Percentiles rank a stretch among this genome's conserved stretches.
Evolutionary conservation across 139 green algal species (phyloP).

Genomic region (Chlorella sp.): DNA sequence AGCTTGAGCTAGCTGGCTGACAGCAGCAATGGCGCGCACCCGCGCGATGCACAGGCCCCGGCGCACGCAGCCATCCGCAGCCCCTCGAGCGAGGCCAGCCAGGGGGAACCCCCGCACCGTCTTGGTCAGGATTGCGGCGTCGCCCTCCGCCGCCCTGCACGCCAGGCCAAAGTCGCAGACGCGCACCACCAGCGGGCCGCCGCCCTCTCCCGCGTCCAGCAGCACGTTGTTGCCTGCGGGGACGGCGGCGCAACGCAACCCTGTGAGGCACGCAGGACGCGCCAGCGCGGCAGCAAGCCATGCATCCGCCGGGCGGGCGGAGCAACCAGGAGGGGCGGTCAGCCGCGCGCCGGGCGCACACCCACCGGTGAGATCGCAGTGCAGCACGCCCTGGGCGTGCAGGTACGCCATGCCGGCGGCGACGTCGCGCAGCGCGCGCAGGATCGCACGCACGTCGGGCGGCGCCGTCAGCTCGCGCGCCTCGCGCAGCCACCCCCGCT

Average conservation of each 20-base stretch:
- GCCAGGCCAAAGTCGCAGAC: conserved; percentile 77
- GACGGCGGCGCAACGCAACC: background rate
- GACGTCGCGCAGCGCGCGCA: conserved; percentile 39
- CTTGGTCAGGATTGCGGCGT: no score
- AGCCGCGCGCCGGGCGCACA: background rate
- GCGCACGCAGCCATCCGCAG: no score
- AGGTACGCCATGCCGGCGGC: conserved; percentile 48
- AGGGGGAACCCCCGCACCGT: no score
- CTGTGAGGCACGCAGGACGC: background rate
- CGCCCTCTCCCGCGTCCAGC: conserved; percentile 18
- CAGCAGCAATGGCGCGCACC: no score
- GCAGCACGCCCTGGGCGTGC: conserved; percentile 45
- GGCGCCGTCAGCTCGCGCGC: background rate
- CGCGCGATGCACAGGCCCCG: no score
- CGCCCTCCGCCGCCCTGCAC: no score
- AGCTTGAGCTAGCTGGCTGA: no score
- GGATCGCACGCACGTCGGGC: conserved; percentile 15
- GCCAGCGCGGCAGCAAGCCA: background rate
- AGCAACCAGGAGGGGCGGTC: background rate
- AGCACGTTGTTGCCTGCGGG: conserved; percentile 56
- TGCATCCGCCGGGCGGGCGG: background rate
- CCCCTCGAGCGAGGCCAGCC: no score
- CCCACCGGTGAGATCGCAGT: conserved; percentile 48
- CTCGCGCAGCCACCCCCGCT: conserved; percentile 22
- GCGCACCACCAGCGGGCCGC: conserved; percentile 54